Evolutionary conservation across 2,329 filamentous ascomycete species (phyloP).

Genomic region (Laburnicola sp.): DNA sequence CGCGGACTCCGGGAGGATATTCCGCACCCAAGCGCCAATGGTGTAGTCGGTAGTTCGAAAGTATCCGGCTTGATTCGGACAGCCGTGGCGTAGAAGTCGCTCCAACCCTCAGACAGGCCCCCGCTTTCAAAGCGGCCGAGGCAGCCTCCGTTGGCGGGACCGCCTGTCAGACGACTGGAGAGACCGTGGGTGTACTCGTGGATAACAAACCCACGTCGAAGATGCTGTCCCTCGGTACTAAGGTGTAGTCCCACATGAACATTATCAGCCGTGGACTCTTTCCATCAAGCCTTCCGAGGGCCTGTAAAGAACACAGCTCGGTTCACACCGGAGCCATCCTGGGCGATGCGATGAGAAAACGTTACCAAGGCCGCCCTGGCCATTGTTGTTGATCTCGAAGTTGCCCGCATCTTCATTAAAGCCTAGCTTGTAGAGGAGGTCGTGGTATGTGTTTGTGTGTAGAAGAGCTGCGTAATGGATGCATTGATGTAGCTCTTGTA

Average conservation of each 20-base stretch:
- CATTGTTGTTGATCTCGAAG: slow-evolving; percentile 62
- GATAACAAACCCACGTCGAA: slow-evolving; percentile 64
- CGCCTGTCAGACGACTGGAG: slow-evolving; percentile 62
- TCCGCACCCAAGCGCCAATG: slow-evolving; percentile 57
- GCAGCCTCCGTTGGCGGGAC: slow-evolving; percentile 58
- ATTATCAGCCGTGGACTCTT: slow-evolving; percentile 59
- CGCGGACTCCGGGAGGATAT: slow-evolving; percentile 53
- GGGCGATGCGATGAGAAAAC: slow-evolving; percentile 61
- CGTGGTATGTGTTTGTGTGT: slow-evolving; percentile 63
- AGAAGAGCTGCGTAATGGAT: slow-evolving; percentile 63
- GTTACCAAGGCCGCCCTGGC: slow-evolving; percentile 54
- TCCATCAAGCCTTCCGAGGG: slow-evolving; percentile 52
- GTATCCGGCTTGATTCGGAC: slow-evolving; percentile 52
- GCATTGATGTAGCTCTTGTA: slow-evolving; percentile 54
- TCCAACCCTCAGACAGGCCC: slow-evolving; percentile 64
- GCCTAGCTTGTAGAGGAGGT: slow-evolving; percentile 60
- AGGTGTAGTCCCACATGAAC: slow-evolving; percentile 59
- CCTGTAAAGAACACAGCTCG: slow-evolving; percentile 58
- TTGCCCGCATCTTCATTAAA: slow-evolving; percentile 63
- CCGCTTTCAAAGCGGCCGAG: slow-evolving; percentile 54
- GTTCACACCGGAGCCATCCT: slow-evolving; percentile 59
- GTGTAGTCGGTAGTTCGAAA: slow-evolving; percentile 53
- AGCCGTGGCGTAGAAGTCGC: slow-evolving; percentile 59
- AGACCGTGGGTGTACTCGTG: slow-evolving; percentile 54
- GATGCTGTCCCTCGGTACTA: slow-evolving; percentile 56